Base-by-base conservation (phyloP, 1,284 basidiomycete species). In the Cryptococcus maquisensis region DNA sequence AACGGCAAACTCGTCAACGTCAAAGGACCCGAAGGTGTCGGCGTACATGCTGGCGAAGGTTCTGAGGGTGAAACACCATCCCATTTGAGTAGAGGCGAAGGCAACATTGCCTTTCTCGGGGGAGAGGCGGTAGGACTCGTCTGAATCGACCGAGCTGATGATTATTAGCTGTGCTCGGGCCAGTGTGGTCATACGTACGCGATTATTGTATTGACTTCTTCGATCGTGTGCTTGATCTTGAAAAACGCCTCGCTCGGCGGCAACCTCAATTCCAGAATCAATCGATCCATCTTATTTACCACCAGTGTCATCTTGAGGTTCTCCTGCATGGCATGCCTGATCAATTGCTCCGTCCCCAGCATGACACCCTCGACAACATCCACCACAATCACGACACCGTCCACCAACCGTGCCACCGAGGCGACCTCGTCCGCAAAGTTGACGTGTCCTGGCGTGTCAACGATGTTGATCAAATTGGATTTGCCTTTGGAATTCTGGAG, bases 401-500 rank as follows among this genome's bases (percentile, higher is more conserved):
- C 96, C n/a, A 84, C 87, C 23, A 98, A 78, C 37, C 95, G 83
- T 54, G 93, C 84, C 3, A 89, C 82, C 18, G 86, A 85, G 5
- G 93, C 93, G 13, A 95, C 92, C 77, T 99, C 96, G 71, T 98
- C 96, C 18, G 91, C 83, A 73, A 99, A 98, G 78, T 98, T 98
- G 59, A 94, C 88, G 71, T 99, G 96, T 24, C 96, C 96, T 1
- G 96, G 96, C 0, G 96, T 98, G 77, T 99, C 96, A 68, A 98
- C 86, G 40, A 98, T 75, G 77, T 99, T 95, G 59, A 98, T 73
- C 7, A 98, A 81, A 75, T 94, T 87, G 3, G 91, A 96, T 79
- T 98, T 98, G 57, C 91, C 91, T 38, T 82, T 79, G 5, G 92
- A 93, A n/a, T 84, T 89, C 16, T 84, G 83, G 10, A 98, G 80